Base-by-base conservation (phyloP, 768 basidiomycete species). In the Hypsizygus marmoreus region DNA sequence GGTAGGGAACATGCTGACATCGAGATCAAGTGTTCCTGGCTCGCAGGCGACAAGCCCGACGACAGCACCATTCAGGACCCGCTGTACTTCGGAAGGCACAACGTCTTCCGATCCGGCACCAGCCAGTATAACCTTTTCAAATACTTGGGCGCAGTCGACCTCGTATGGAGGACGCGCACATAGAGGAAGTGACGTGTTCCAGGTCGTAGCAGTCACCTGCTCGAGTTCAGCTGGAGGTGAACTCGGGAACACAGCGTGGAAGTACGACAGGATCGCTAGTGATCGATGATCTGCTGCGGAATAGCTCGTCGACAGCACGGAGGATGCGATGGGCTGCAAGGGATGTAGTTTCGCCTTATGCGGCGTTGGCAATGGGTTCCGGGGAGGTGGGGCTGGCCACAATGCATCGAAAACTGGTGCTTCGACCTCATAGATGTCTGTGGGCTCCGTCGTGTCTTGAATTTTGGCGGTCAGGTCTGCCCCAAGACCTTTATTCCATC, bases 401-500 rank as follows among this genome's bases (percentile, higher is more conserved):
- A 43, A 55, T 46, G 47, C 28, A 16, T 66, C 63, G 24, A 57
- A 50, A 9, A 56, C 52, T 0, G 67, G 61, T 1, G 57, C 46
- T 47, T 71, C 69, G 44, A 84, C 64, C 29, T 77, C 71, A 65
- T 80, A 90, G 17, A 87, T 65, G 45, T 80, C 69, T 0, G 81
- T 80, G 0, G 90, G 80, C 17, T 77, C 71, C 4, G 82, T 67
- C 25, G 83, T 67, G 8, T 77, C 77, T 54, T 94, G 85, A 37
- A 99, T 85, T 50, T 78, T 79, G 11, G 61, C 62, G 2, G 82
- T 79, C 9, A 98, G 68, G 55, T 95, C 90, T 12, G 82, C 85
- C 3, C 95, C 95, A 2, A 97, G 80, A 6, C 95, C 95, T 62
- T 95, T 97, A 4, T 80, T 80, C 95, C 95, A 99, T 2, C 95